These are phyloP conservation scores for Suillus discolor DNA, from an alignment of 768 basidiomycete genomes.

Conservation along the genomic window DNA sequence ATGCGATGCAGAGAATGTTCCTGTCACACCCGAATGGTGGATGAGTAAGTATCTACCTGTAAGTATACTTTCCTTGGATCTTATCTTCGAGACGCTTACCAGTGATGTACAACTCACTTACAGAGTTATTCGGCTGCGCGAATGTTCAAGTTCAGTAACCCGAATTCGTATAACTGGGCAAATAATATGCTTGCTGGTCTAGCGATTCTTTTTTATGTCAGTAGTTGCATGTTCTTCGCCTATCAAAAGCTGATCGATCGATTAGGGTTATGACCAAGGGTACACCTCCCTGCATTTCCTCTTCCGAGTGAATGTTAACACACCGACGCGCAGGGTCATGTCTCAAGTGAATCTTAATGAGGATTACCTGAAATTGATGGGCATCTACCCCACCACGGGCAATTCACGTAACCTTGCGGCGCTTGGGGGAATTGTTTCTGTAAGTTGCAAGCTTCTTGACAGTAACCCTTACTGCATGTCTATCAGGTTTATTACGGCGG, in stretches of 20 bases:
- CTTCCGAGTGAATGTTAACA: not conserved
- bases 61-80: not conserved
- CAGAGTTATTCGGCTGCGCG: constrained; percentile 7
- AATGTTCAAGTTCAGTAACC: constrained; percentile 10
- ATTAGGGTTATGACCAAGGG: constrained; percentile 12
- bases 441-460: not conserved
- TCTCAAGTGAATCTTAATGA: constrained; percentile 13
- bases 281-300: not conserved
- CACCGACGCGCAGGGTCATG: constrained; percentile 6
- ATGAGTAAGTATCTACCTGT: constrained; percentile 11
- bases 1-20: constrained; percentile 7
- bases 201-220: constrained; percentile 9
- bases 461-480: not conserved
- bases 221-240: not conserved
- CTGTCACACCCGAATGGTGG: constrained; percentile 7
- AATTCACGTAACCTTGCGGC: constrained; percentile 13
- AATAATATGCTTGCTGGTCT: constrained; percentile 10
- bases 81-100: not conserved
- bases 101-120: not conserved
- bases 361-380: constrained; percentile 9
- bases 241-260: not conserved
- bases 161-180: constrained; percentile 11
- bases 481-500: not conserved
- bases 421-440: constrained; percentile 14
- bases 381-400: constrained; percentile 11